Base-by-base conservation (phyloP, 257 asterid genomes). In the Solanum lycopersicoides region DNA sequence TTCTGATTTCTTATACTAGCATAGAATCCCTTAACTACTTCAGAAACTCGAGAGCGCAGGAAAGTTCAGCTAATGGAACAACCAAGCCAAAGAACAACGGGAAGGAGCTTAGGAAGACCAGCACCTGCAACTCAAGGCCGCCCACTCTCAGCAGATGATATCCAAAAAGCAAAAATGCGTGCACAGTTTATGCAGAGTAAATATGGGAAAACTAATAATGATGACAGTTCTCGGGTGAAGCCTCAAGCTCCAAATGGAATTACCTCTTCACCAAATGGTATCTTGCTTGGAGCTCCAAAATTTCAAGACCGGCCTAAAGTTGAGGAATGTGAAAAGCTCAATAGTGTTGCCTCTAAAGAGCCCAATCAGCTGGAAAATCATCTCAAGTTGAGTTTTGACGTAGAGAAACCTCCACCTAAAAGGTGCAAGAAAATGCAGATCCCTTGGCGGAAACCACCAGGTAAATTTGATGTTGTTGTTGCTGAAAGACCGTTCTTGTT, bases 91-190 rank as follows among this genome's bases (percentile, higher is more conserved):
- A 95, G 92, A 90, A 88, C 89, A 85, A 90, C 87, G 75, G 92
- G 76, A 83, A 94, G 98, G 90, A 93, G 92, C 74, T 84, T 96
- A 76, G 92, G 93, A 72, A 94, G 93, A 91, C 90, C 95, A 50
- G 90, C 92, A 79, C 88, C 94, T 84, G 88, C 93, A 68, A 89
- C 93, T 88, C 95, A 92, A 89, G 95, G 97, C 85, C 97, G 99
- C 71, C 99, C 99, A 73, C 99, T 97, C 90, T 97, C 99, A n/a
- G 99, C 99, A 50, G 99, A 97, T 89, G 99, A 96, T 88, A 97
- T 97, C 91, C 99, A 97, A 90, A 97, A 97, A 91, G 99, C 99
- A 20, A 97, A 97, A 92, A 91, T 96, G 95, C 98, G 99, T 75
- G 97, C 95, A 88, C 99, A 96, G 42, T 95, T 91, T 87, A 83